These are phyloP conservation scores for Aspergillus vadensis DNA, from an alignment of 2,329 filamentous ascomycete genomes.

Conservation along the genomic window DNA sequence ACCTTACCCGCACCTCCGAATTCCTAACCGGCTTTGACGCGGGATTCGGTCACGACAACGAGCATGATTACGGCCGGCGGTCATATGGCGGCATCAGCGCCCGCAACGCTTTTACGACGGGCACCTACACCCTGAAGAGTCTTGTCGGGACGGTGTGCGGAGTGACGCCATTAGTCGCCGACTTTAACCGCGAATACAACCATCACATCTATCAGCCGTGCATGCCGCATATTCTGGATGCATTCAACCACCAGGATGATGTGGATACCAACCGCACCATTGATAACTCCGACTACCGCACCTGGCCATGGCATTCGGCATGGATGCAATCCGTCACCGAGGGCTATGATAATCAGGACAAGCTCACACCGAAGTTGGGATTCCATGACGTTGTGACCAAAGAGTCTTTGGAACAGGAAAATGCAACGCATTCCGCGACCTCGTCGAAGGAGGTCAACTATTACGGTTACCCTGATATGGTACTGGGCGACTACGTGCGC, in stretches of 20 bases:
- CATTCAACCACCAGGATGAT: slow-evolving; percentile 27
- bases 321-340: slow-evolving; percentile 40
- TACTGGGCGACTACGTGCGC: slow-evolving; percentile 35
- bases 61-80: slow-evolving; percentile 19
- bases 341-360: slow-evolving; percentile 33
- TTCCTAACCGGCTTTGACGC: slow-evolving; percentile 30
- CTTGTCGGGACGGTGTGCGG: slow-evolving; percentile 48
- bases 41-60: slow-evolving; percentile 29
- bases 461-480: slow-evolving; percentile 37
- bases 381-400: slow-evolving; percentile 32
- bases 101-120: slow-evolving; percentile 44
- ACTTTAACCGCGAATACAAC: slow-evolving; percentile 47
- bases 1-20: slow-evolving; percentile 34
- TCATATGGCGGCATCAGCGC: slow-evolving; percentile 47
- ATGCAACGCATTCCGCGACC: slow-evolving; percentile 31
- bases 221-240: slow-evolving; percentile 40
- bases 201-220: slow-evolving; percentile 51
- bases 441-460: slow-evolving; percentile 33
- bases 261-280: slow-evolving; percentile 18
- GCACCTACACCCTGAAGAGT: slow-evolving; percentile 51
- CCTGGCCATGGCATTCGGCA: slow-evolving; percentile 37
- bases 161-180: slow-evolving; percentile 44
- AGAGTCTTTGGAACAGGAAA: slow-evolving; percentile 26
- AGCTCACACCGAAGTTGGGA: slow-evolving; percentile 31
- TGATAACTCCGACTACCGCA: slow-evolving; percentile 27